phyloP scores from a whole-genome alignment of 306 rosid species.

The Macrotyloma uniflorum region DNA sequence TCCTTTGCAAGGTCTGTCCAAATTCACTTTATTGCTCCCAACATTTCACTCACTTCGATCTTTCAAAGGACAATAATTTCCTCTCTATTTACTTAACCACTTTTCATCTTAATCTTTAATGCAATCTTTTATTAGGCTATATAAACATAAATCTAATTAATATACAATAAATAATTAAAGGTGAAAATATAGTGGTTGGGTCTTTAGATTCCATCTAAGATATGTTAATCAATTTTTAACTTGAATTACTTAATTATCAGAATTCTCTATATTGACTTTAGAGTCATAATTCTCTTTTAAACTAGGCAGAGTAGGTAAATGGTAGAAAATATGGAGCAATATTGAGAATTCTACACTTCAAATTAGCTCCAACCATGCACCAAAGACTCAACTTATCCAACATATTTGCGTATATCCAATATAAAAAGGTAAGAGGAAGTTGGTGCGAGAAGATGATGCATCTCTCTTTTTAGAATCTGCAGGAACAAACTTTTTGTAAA shows the following conservation, averaged over 20 bases:
- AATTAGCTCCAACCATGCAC: neutral
- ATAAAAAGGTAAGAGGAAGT: slow-evolving; percentile 17
- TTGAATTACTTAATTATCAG: neutral
- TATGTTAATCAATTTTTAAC: too few relatives aligned
- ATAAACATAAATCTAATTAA: too few relatives aligned
- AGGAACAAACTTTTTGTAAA: slow-evolving; percentile 11
- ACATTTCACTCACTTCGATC: neutral
- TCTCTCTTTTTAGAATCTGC: slow-evolving; percentile 22
- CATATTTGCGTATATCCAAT: neutral
- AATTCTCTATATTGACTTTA: neutral
- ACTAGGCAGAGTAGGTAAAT: neutral
- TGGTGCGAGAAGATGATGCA: slow-evolving; percentile 35
- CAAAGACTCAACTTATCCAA: neutral
- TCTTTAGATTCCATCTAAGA: too few relatives aligned
- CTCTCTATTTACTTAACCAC: too few relatives aligned
- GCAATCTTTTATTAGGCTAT: too few relatives aligned
- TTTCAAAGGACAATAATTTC: neutral
- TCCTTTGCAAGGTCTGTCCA: neutral
- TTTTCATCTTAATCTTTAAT: neutral
- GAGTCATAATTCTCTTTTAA: neutral
- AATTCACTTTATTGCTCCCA: slow-evolving; percentile 13
- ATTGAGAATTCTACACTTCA: neutral
- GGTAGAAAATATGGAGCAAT: neutral
- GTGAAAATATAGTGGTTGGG: too few relatives aligned
- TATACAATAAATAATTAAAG: too few relatives aligned